A percentile compares a stretch with the other conserved stretches of the same genome.
Conservation (phyloP, 768 basidiomycete species). For the Mrakia blollopis region DNA sequence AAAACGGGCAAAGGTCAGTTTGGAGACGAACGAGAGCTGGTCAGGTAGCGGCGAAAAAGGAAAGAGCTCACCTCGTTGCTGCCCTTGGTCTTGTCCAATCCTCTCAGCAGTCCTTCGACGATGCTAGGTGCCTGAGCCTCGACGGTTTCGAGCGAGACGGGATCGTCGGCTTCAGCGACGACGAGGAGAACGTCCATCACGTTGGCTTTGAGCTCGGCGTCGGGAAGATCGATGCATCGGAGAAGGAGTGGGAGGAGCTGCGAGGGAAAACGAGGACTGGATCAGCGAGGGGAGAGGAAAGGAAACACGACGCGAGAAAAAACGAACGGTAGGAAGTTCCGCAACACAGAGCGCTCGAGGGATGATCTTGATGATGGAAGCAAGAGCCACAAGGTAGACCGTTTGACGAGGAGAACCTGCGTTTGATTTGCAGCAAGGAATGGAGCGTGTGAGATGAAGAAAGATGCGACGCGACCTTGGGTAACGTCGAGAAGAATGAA, state of each 20-base stretch:
- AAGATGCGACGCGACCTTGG: not conserved
- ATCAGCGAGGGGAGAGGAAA: not conserved
- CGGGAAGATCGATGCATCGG: conserved; percentile 72
- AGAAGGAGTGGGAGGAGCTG: conserved; percentile 86
- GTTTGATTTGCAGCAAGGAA: conserved; percentile 37
- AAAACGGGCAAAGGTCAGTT: too few species aligned
- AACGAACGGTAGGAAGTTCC: conserved; percentile 55
- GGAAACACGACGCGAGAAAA: not conserved
- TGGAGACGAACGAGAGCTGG: not conserved
- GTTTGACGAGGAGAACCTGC: conserved; percentile 48
- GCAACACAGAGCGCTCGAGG: conserved; percentile 69
- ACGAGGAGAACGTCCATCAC: conserved; percentile 74
- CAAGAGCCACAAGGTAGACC: conserved; percentile 75
- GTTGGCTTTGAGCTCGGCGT: conserved; percentile 65
- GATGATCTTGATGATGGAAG: conserved; percentile 70
- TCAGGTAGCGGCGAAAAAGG: not conserved
- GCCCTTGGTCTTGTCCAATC: conserved; percentile 48
- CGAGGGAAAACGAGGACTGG: not conserved
- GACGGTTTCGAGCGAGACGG: conserved; percentile 46
- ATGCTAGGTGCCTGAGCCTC: conserved; percentile 68
- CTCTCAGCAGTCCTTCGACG: conserved; percentile 65
- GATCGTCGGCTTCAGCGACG: conserved; percentile 57
- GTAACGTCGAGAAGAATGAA: not conserved
- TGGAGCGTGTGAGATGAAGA: not conserved
- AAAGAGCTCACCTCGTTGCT: conserved; percentile 45